Evolutionary conservation across 257 asterid genomes (phyloP), one percentile per base, ranked within the genome.

Genomic region (Phtheirospermum japonicum): DNA sequence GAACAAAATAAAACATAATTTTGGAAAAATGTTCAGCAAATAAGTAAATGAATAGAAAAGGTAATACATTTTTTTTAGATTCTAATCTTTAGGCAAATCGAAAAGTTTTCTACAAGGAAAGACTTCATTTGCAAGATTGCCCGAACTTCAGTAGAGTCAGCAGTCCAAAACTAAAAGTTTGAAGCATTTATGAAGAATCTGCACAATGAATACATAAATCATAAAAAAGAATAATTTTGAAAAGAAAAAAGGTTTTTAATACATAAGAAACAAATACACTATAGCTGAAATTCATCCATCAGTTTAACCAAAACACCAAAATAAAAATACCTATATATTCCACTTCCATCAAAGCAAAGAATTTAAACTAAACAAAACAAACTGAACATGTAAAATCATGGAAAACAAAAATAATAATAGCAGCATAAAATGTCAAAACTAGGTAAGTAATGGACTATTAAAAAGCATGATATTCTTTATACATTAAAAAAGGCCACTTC

Each of bases 91-190:
- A 72, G 78, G 80, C 80, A 84, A 82, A 80, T 68, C 61, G 42
- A 66, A 23, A 78, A 78, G 82, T 77, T 84, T 69, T 83, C 84
- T 65, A 80, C 75, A 82, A 81, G 80, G 82, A 80, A 87, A 88
- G 85, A 82, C 91, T 78, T 83, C 96, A 79, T 87, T 83, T 80
- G 91, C 86, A 87, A 68, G 83, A 78, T 79, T 77, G 84, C 83
- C 82, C 78, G 83, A 81, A 91, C 96, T 84, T 91, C 94, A 86
- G 95, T 85, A 83, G 98, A 82, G 84, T 84, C 98, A 84, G 85
- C 94, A 86, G 77, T 82, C 96, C 94, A 86, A 91, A 84, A 81
- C 82, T 72, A 88, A 91, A 88, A 79, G 80, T 78, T 66, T 82
- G 95, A 75, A 71, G 89, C 87, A 80, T 73, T 84, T 80, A 75